Base-by-base conservation (phyloP, 805 yeast species). In the Myxozyma nipponensis region DNA sequence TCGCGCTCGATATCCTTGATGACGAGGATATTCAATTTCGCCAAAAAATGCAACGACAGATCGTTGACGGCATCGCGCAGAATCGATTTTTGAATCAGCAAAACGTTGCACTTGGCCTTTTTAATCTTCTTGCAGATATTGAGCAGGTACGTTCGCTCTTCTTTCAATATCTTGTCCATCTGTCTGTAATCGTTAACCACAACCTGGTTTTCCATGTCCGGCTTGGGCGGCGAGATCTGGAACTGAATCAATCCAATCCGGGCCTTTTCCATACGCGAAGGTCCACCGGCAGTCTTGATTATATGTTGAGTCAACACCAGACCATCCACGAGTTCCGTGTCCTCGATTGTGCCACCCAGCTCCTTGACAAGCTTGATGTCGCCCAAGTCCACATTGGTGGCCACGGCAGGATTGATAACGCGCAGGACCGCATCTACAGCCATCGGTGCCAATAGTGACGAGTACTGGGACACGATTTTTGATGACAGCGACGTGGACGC, bases 171-270 rank as follows among this genome's bases (percentile, higher is more conserved):
- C 73, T 91, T 93, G 71, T 93, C 99, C 99, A 93, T 93, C 72
- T 93, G 98, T 71, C 98, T 81, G 74, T 93, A 93, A 70, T 93
- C 99, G 66, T 86, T 93, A 48, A 93, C 98, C 50, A 93, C 95
- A 44, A 93, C 91, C 66, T 90, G 91, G 70, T 93, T 93, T 73
- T 93, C 98, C 84, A 95, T 84, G 66, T 89, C 97, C 19, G 97
- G 97, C 67, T 89, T 89, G 59, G 97, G 97, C 22, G 97, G 96
- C 19, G 96, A 87, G 56, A 89, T 78, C 75, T 86, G 98, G 75
- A 86, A 93, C 74, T 89, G 99, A 64, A 86, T 79, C 65, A 86
- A 78, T 25, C 86, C 98, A 66, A 88, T 88, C 59, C 77, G 78
- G 15, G 98, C 98, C 75, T 90, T 91, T 67, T 93, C 98, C 67